A percentile compares a stretch with the other conserved stretches of the same genome.
Conservation (phyloP, 805 yeast genomes). For the Groenewaldozyma tartarivorans region DNA sequence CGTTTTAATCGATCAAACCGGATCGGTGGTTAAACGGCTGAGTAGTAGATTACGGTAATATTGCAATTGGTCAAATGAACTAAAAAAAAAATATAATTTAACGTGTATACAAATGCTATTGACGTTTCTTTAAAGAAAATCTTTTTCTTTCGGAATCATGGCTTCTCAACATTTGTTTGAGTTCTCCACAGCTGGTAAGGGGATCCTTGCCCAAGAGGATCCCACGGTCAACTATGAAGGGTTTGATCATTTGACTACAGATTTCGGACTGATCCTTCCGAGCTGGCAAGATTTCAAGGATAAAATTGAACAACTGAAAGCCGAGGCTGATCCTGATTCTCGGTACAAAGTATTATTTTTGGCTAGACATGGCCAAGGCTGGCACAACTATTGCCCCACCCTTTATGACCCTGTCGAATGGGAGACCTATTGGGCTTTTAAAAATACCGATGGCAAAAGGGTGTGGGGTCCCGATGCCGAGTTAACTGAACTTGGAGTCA, state of each 20-base stretch:
- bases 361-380: conserved; percentile 49
- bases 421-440: conserved; percentile 36
- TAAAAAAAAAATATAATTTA: no score
- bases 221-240: conserved; percentile 32
- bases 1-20: no score
- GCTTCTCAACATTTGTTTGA: conserved; percentile 2
- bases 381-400: conserved; percentile 38
- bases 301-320: conserved; percentile 28
- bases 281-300: conserved; percentile 29
- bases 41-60: no score
- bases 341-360: conserved; percentile 37
- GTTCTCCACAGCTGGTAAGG: conserved; percentile 30
- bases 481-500: conserved; percentile 37
- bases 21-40: no score
- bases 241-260: conserved; percentile 34
- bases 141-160: no score
- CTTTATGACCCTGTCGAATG: conserved; percentile 38
- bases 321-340: conserved; percentile 24
- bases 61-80: no score
- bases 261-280: conserved; percentile 32
- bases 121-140: no score
- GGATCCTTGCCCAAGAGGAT: conserved; percentile 37
- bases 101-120: no score
- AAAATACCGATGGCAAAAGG: conserved; percentile 37
- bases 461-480: conserved; percentile 43